Evolutionary conservation across 106 monocot genomes (phyloP), one percentile per base, ranked within the genome.

Genomic region (Chionographis japonica): DNA sequence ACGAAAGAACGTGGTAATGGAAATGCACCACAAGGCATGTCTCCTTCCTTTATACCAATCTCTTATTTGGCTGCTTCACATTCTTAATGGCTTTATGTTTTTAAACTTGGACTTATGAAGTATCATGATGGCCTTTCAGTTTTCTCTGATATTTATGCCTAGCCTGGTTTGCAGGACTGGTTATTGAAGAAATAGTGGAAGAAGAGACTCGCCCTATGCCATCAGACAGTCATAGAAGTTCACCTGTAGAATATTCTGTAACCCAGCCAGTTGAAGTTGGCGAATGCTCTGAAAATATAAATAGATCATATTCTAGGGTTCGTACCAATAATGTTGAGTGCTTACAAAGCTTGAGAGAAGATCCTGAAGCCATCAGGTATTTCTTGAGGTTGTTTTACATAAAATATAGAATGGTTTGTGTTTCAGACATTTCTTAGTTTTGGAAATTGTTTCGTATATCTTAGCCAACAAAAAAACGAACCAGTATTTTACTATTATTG

Each of bases 181-280:
- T 86, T 56, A 90, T 97, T 75, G 95, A 97, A 80, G 92, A 97
- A 79, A 84, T 91, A 41, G 62, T 68, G 17, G 95, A 89, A 66
- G 84, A 86, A 12, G 88, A 75, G 15, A 38, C 56, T 16, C 12
- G n/a, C 40, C 37, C 72, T 27, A 19, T 49, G 16, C 56, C 77
- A 83, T 67, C 81, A 69, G 67, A 68, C 20, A 56, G 16, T 43
- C 50, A 69, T 50, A 35, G 43, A 71, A 64, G 38, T 75, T 68
- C 77, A 63, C 61, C 78, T 52, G 61, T 43, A 36, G 76, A 75
- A 53, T 72, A 75, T 67, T 43, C 70, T 57, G 64, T 76, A 38
- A 77, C 73, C 14, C 68, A 75, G 50, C 69, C 85, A 35, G 52
- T 36, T 56, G 77, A 91, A 72, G 57, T 15, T 68, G 65, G 61